Conservation (phyloP, 2,329 filamentous ascomycete species). For the Penicillium psychrosexuale region DNA sequence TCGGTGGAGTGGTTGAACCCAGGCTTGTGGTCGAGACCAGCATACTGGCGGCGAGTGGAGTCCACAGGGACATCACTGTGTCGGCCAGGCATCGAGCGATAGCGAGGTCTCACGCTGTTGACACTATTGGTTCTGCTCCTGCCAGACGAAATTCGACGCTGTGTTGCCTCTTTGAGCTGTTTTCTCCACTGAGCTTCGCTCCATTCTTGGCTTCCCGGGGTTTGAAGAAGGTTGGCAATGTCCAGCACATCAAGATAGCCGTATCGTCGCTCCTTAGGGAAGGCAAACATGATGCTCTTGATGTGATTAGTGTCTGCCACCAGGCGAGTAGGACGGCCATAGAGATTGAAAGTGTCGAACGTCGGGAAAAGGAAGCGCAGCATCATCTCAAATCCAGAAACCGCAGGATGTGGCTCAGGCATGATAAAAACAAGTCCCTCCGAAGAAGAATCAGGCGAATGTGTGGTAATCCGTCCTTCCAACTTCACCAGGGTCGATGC, state of each 20-base stretch:
- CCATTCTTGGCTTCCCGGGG: conserved; percentile 73
- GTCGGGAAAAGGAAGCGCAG: conserved; percentile 88
- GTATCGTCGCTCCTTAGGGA: conserved; percentile 83
- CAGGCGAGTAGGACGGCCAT: conserved; percentile 81
- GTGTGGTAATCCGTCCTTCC: conserved; percentile 85
- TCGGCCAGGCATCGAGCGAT: conserved; percentile 36
- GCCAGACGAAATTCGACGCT: conserved; percentile 43
- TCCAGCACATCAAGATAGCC: conserved; percentile 89
- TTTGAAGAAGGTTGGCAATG: conserved; percentile 74
- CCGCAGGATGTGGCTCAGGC: conserved; percentile 89
- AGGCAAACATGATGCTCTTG: conserved; percentile 94
- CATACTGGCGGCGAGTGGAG: conserved; percentile 20
- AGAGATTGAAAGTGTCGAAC: conserved; percentile 87
- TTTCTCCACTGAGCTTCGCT: conserved; percentile 86
- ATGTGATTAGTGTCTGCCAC: conserved; percentile 84
- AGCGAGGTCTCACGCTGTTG: conserved; percentile 51
- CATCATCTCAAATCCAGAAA: conserved; percentile 94
- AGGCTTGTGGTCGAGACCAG: conserved; percentile 19
- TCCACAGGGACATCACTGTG: conserved; percentile 36
- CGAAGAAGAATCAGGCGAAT: conserved; percentile 72
- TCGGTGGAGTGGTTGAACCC: conserved; percentile 38
- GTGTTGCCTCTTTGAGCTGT: conserved; percentile 82
- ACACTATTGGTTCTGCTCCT: conserved; percentile 52
- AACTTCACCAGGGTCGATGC: conserved; percentile 92
- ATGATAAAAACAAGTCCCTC: conserved; percentile 98